Evolutionary conservation across 148 eudicot genomes (phyloP), one percentile per base, ranked within the genome.

Genomic region (Agrostemma githago): DNA sequence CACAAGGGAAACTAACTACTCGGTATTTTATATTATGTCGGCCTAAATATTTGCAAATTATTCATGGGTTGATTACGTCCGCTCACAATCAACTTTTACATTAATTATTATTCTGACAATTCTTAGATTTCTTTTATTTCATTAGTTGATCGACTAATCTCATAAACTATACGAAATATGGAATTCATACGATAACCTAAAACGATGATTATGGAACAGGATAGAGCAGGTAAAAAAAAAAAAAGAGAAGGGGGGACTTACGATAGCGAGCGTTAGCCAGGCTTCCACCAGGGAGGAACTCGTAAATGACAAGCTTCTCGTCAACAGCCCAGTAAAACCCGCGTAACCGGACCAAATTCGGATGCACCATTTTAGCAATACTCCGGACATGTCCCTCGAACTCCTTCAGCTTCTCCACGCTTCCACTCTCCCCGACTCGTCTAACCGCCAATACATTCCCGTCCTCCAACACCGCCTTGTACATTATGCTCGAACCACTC

Each of bases 261-360:
- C 98, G 79, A 81, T 87, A 84, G 73, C 97, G 93, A n/a, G 89
- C 93, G 76, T 86, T 95, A 62, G 99, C 96, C 5, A 95, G 93
- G 77, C 87, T 92, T 59, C 97, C 99, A 80, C 90, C 89, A 48
- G 97, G 89, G 72, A 92, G 90, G 62, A 82, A 95, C 70, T 95
- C 99, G 62, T 90, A 90, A 66, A 95, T 87, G 3, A 95, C 78
- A 6, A 95, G 89, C 86, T 95, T 95, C 79, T 95, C 99, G 38
- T 95, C 93, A 38, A 81, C 61, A 0, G 92, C 90, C 99, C 97
- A 95, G 10, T 87, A 95, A 69, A 95, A 95, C 38, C 92, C 99
- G 3, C 99, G 88, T 67, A 95, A 85, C 75, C 86, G 84, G 7
- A 95, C 97, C 83, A 95, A 41, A 61, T 92, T 95, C 8, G 92